Percentiles rank a stretch among this genome's conserved stretches.
phyloP scores from a whole-genome alignment of 805 yeast species.

The Pichia manshurica region DNA sequence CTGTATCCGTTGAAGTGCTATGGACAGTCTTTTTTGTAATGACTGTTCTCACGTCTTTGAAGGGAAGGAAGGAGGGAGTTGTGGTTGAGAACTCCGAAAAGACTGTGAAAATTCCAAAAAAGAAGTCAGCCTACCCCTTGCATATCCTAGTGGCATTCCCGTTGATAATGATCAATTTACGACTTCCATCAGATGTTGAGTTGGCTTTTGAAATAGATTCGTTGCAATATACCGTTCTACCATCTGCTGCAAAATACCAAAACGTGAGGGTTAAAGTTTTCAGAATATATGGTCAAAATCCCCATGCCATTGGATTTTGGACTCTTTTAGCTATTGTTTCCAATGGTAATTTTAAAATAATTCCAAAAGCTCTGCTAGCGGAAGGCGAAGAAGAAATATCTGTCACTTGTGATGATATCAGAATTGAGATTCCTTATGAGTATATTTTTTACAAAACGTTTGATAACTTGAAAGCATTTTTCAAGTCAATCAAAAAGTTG shows the following conservation, averaged over 20 bases:
- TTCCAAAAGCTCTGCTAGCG: background rate
- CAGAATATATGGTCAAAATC: constrained; percentile 27
- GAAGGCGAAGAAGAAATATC: constrained; percentile 13
- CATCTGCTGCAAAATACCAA: constrained; percentile 15
- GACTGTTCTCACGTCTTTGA: constrained; percentile 10
- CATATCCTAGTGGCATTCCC: constrained; percentile 21
- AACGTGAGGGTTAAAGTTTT: constrained; percentile 21
- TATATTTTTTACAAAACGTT: constrained; percentile 71
- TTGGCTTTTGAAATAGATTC: constrained; percentile 28
- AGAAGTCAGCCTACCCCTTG: background rate
- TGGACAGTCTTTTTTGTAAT: constrained; percentile 29
- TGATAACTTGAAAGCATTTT: constrained; percentile 72
- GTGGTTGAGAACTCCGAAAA: background rate
- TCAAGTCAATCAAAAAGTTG: constrained; percentile 63
- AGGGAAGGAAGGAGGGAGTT: background rate
- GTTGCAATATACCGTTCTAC: constrained; percentile 16
- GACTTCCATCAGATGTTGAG: constrained; percentile 26
- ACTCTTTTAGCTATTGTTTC: constrained; percentile 17
- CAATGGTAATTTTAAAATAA: background rate
- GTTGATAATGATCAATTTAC: constrained; percentile 21
- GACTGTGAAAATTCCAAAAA: background rate
- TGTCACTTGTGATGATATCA: constrained; percentile 21
- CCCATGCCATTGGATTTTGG: constrained; percentile 25
- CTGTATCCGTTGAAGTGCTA: constrained; percentile 26
- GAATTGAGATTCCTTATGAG: constrained; percentile 57